Percentiles rank a stretch among this genome's conserved stretches.
Conservation (phyloP, 176 grass and related monocot genomes). For the Triticum aestivum region IWGSC_CS_RefSeq_v2.1 NC_057801.1:369843420-369843919, state of each 20-base stretch:
- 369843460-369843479: neutral
- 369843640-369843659: constrained; percentile 69
- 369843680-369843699: neutral
- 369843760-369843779: neutral
- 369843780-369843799: neutral
- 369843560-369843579: constrained; percentile 65
- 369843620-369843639: constrained; percentile 95
- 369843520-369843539: constrained; percentile 1
- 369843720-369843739: neutral
- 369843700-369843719: neutral
- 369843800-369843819: constrained; percentile 91
- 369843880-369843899: constrained; percentile 44
- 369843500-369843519: neutral
- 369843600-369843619: constrained; percentile 96
- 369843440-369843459: neutral
- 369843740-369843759: neutral
- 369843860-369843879: constrained; percentile 78
- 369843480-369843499: neutral
- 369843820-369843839: constrained; percentile 84
- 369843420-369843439: neutral
- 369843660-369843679: neutral
- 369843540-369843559: neutral
- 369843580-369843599: constrained; percentile 98
- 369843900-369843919: neutral
- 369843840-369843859: constrained; percentile 89